These are phyloP conservation scores for Atalantia buxifolia DNA, from an alignment of 345 rosid species.

Conservation along the genomic window DNA sequence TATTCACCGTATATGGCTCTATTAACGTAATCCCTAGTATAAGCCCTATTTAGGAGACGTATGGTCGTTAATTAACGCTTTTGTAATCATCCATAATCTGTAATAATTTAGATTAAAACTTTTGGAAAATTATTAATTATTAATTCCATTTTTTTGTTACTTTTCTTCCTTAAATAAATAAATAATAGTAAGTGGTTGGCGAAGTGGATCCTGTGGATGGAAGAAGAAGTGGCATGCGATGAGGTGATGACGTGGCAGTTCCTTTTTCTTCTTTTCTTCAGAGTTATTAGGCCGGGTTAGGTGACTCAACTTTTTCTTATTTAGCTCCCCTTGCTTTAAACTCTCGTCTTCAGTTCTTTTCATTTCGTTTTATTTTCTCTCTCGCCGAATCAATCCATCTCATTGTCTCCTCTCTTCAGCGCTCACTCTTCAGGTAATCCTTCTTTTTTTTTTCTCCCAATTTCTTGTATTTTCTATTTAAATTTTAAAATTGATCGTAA, in stretches of 20 bases:
- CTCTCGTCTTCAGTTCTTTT: not conserved
- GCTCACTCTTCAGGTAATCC: not conserved
- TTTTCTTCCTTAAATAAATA: not conserved
- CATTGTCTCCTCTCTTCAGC: not conserved
- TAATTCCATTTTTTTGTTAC: not conserved
- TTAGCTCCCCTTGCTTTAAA: not conserved
- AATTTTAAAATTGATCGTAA: not conserved
- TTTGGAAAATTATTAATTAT: not conserved
- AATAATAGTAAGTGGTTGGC: not conserved
- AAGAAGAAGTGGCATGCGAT: too few relatives aligned
- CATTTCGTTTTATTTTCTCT: not conserved
- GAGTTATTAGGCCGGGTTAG: constrained; percentile 17
- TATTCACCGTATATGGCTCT: too few relatives aligned
- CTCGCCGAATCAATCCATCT: not conserved
- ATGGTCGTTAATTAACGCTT: not conserved
- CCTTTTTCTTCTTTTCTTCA: constrained; percentile 2
- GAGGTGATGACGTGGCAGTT: constrained; percentile 11
- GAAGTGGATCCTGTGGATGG: not conserved
- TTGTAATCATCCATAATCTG: not conserved
- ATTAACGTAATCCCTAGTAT: too few relatives aligned
- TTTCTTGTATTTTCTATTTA: not conserved
- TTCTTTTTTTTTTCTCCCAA: too few relatives aligned
- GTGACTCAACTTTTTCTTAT: constrained; percentile 16
- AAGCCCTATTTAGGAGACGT: too few relatives aligned
- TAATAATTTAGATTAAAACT: not conserved